Evolutionary conservation across 2,329 filamentous ascomycete species (phyloP).

Genomic region (Hypoxylon sp.): DNA sequence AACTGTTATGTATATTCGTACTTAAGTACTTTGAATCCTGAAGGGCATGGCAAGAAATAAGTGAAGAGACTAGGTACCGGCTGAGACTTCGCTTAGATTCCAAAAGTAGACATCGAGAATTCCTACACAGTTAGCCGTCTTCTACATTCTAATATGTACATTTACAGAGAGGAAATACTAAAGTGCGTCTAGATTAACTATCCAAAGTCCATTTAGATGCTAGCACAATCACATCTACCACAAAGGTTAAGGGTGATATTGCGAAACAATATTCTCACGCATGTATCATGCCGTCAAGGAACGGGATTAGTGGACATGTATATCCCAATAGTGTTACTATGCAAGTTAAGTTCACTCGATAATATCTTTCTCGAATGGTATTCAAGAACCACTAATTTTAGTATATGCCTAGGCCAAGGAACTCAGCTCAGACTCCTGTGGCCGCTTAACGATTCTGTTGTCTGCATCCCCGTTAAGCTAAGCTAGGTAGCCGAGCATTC

Average conservation of each 20-base stretch:
- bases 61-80: neutral
- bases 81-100: too few relatives aligned
- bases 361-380: neutral
- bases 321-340: slow-evolving; percentile 15
- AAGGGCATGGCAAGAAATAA: neutral
- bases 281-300: neutral
- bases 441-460: slow-evolving; percentile 10
- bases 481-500: slow-evolving; percentile 28
- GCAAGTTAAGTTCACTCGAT: slow-evolving; percentile 21
- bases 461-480: slow-evolving; percentile 13
- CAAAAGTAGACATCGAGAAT: too few relatives aligned
- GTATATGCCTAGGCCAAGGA: neutral
- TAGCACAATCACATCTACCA: too few relatives aligned
- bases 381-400: neutral
- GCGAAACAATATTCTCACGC: neutral
- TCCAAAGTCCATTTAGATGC: too few relatives aligned
- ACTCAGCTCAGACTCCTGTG: neutral
- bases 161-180: too few relatives aligned
- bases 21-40: neutral
- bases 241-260: too few relatives aligned
- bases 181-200: too few relatives aligned
- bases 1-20: neutral
- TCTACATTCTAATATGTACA: too few relatives aligned
- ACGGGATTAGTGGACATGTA: neutral
- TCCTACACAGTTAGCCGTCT: too few relatives aligned